Evolutionary conservation across 768 basidiomycete species (phyloP), one percentile per base, ranked within the genome.

Genomic region (Russula olivacea): DNA sequence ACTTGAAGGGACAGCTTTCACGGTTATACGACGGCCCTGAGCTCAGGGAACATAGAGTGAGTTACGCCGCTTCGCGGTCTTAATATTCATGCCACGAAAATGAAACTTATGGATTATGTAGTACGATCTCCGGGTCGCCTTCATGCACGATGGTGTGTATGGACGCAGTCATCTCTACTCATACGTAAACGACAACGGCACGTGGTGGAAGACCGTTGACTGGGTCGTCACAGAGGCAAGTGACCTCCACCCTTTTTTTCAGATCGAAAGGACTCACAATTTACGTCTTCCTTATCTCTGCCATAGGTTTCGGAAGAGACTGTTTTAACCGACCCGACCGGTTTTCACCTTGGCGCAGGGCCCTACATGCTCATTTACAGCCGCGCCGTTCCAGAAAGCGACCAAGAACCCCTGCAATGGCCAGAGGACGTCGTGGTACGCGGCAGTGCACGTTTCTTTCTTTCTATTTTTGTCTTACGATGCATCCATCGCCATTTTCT

Each of bases 121-220:
- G 89, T 93, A 92, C 69, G 89, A 91, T 66, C 81, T 93, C 25
- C 86, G 89, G 3, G 86, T 81, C 9, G 90, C 91, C 5, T 78
- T 92, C 43, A 77, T 90, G 51, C 88, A 91, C 67, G 89, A 88
- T 12, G 91, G 91, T 5, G 74, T 90, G 36, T 86, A 84, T 47
- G 91, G 91, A 10, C 78, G 91, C 51, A 89, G 81, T 60, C 87
- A 91, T 68, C 75, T 89, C 10, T 90, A 91, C 71, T 87, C 88
- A 7, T 93, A 91, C 66, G 83, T 90, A 14, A 81, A 85, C 62
- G 81, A 85, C 60, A 79, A 82, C 49, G 85, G 80, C 6, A 74
- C 71, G 3, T 93, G 91, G 91, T 93, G 89, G 88, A 92, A 89
- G 74, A 87, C 84, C 2, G 78, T 87, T 9, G 91, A 91, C 68